Conservation (phyloP, 495 filamentous ascomycete species). For the Staphylotrichum tortipilum region DNA sequence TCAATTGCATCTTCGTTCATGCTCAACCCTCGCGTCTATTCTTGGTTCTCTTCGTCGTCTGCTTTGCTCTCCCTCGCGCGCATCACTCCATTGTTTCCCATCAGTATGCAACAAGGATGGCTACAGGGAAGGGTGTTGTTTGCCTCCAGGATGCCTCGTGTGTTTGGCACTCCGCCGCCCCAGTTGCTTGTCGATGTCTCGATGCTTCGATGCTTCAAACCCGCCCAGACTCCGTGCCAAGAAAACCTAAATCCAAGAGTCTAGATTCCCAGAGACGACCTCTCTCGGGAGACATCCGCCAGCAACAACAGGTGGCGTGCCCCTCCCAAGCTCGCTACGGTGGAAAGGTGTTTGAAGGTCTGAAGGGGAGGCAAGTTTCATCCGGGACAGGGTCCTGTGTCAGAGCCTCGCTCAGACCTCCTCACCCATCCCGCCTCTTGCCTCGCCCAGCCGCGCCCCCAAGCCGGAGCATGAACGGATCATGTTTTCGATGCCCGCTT, state of each 20-base stretch:
- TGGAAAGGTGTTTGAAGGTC: background rate
- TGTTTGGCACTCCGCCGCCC: background rate
- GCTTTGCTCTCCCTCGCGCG: no score
- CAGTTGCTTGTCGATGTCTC: no score
- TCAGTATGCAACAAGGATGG: no score
- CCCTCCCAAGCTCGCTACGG: constrained; percentile 12
- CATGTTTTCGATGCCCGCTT: background rate
- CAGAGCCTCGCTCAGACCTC: constrained; percentile 17
- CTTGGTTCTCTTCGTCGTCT: no score
- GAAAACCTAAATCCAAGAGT: background rate
- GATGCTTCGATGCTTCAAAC: no score
- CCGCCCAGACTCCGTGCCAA: background rate
- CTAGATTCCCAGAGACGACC: constrained; percentile 4
- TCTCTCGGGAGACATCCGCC: constrained; percentile 5
- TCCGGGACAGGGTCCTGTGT: constrained; percentile 16
- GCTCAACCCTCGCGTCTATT: no score
- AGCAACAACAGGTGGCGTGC: background rate
- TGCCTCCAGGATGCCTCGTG: background rate
- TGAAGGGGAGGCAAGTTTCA: constrained; percentile 17
- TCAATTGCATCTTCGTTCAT: no score
- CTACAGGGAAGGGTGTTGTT: no score
- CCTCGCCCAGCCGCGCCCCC: constrained; percentile 4
- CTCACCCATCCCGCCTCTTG: constrained; percentile 4
- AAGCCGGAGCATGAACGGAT: constrained; percentile 19
- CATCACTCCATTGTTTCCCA: no score